Conservation (phyloP, 805 yeast species). For the Phaffomyces opuntiae region DNA sequence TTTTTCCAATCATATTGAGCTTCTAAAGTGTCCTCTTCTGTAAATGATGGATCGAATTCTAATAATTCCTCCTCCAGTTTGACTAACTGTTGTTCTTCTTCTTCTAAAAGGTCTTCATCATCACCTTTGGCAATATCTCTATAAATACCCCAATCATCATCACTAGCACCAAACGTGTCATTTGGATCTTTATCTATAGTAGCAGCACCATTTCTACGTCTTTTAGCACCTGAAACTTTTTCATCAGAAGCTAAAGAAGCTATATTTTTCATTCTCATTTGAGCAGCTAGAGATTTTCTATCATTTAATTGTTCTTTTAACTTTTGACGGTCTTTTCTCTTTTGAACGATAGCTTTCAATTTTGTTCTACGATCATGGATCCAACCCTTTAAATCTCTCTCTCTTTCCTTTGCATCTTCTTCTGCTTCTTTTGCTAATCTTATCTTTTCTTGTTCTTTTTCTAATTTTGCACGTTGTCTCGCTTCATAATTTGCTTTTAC, state of each 20-base stretch:
- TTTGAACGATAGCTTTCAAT: conserved; percentile 51
- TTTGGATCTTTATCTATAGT: conserved; percentile 86
- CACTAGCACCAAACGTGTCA: conserved; percentile 92
- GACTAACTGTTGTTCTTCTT: conserved; percentile 52
- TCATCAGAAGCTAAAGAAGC: conserved; percentile 81
- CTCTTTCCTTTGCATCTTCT: conserved; percentile 75
- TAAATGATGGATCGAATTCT: conserved; percentile 79
- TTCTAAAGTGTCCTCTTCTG: conserved; percentile 77
- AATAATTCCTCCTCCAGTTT: conserved; percentile 69
- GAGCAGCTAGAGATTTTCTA: conserved; percentile 87
- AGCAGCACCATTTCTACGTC: conserved; percentile 44
- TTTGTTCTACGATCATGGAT: conserved; percentile 57
- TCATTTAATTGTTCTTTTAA: conserved; percentile 74
- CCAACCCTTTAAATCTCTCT: conserved; percentile 73
- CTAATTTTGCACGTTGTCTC: conserved; percentile 71
- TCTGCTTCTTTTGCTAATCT: conserved; percentile 51
- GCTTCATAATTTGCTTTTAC: conserved; percentile 88
- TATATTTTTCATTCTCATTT: conserved; percentile 83
- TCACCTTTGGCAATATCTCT: conserved; percentile 71
- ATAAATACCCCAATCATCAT: conserved; percentile 92
- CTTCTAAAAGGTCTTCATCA: conserved; percentile 76
- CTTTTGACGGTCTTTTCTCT: conserved; percentile 60
- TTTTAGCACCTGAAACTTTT: conserved; percentile 24
- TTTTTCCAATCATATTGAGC: conserved; percentile 80
- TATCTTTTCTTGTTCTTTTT: conserved; percentile 59